Conservation (phyloP, 2,329 filamentous ascomycete genomes). For the Diatrype stigma region DNA sequence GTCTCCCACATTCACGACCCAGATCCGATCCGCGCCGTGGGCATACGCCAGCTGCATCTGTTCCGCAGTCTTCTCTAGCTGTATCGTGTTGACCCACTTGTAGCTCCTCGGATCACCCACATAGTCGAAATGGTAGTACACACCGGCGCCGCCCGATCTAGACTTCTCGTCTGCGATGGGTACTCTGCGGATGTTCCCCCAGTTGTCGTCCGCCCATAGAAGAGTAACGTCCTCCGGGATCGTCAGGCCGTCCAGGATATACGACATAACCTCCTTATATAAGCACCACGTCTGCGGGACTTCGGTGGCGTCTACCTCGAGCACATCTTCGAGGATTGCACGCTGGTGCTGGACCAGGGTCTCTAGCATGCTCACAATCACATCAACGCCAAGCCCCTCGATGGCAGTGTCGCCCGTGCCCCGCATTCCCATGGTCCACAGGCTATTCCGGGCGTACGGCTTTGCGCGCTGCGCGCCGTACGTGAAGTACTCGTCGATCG, state of each 20-base stretch:
- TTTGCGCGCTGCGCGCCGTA: slow-evolving; percentile 63
- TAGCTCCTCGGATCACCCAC: slow-evolving; percentile 57
- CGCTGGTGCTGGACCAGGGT: slow-evolving; percentile 58
- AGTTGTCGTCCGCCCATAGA: slow-evolving; percentile 62
- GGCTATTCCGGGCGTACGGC: slow-evolving; percentile 58
- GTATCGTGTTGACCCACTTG: slow-evolving; percentile 64
- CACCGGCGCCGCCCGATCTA: slow-evolving; percentile 52
- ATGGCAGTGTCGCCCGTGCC: slow-evolving; percentile 64
- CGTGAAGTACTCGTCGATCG: slow-evolving; percentile 63
- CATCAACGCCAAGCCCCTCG: slow-evolving; percentile 47
- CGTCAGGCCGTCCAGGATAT: slow-evolving; percentile 59
- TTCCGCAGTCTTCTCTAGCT: slow-evolving; percentile 61
- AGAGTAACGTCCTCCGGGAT: slow-evolving; percentile 59
- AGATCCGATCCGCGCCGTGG: slow-evolving; percentile 53
- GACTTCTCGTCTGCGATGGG: slow-evolving; percentile 50
- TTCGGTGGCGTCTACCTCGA: slow-evolving; percentile 45
- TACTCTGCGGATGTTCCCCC: slow-evolving; percentile 55
- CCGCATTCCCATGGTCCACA: slow-evolving; percentile 69
- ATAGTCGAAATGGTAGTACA: slow-evolving; percentile 53
- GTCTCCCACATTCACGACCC: slow-evolving; percentile 63
- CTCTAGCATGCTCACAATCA: slow-evolving; percentile 56
- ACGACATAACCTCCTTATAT: slow-evolving; percentile 71
- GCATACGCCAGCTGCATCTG: slow-evolving; percentile 60
- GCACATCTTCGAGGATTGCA: slow-evolving; percentile 51
- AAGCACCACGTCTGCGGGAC: slow-evolving; percentile 69